Base-by-base conservation (phyloP, 2,329 filamentous ascomycete species). In the Sporothrix pseudoabietina region DNA sequence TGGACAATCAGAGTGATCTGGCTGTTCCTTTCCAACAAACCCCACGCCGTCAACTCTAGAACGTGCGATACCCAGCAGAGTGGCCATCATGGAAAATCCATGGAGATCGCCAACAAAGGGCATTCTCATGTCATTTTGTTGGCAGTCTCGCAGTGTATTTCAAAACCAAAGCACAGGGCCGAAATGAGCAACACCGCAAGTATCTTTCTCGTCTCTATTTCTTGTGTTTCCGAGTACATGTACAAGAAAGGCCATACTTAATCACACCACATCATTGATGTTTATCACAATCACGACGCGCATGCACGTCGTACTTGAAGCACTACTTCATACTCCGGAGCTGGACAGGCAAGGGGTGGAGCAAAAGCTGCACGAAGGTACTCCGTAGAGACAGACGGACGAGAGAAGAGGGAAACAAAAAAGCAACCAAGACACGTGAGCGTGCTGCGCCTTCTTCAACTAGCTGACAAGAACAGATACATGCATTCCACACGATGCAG, bases 401-500 rank as follows among this genome's bases (percentile, higher is more conserved):
- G 54, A 26, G 54, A 32, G 26, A 30, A 26, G 35, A 49, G 19
- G 55, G 2, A 32, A 61, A n/a, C 12, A 61, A 19, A 14, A 30
- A 5, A 12, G 57, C 57, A 63, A 59, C 19, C 32, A 41, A 12
- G 26, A 26, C 39, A 30, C 61, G 61, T 66, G 61, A 66, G 39
- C 55, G 6, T 47, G 65, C 65, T 68, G 65, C 65, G 65, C 65
- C 44, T 52, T 35, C 63, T 52, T 68, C 44, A 44, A 66, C 39
- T 16, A 68, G 65, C 65, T 68, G 65, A 35, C 65, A 35, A 19
- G 12, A 14, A 55, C 16, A 14, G 3, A 2, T 41, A 41, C 22
- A 19, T 39, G 35, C 8, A 22, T 19, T 22, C 35, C 1, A 4
- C 3, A 22, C 22, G 22, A 30, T 35, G 35, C 35, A 35, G 35